These are phyloP conservation scores for Coelastrella sp. DNA, from an alignment of 139 green algal genomes.

Conservation along the genomic window DNA sequence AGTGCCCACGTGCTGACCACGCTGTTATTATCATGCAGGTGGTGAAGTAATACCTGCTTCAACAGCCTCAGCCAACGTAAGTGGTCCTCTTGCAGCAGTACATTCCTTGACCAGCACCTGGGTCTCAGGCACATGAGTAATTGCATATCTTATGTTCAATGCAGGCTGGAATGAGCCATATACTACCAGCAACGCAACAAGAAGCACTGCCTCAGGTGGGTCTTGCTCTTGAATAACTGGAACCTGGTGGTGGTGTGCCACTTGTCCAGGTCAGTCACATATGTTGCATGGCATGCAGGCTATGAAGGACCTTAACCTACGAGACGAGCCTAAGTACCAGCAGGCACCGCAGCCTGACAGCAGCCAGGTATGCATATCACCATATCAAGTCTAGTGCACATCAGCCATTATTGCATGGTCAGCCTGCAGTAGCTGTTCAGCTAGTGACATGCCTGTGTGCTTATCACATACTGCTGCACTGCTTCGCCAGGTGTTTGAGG, in stretches of 20 bases:
- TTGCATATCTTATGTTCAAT: neutral
- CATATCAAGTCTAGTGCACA: neutral
- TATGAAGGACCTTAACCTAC: conserved; percentile 47
- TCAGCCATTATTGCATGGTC: too few species aligned
- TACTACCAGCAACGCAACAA: conserved; percentile 30
- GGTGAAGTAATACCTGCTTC: conserved; percentile 44
- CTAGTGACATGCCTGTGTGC: neutral
- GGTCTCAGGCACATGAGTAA: neutral
- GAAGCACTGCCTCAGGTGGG: conserved; percentile 46
- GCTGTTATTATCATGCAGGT: neutral
- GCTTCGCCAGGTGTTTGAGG: conserved; percentile 42
- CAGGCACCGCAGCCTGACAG: conserved; percentile 41
- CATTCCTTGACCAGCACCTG: neutral
- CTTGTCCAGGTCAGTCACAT: conserved; percentile 7
- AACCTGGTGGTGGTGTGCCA: neutral
- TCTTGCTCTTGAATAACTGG: too few species aligned
- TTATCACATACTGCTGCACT: neutral
- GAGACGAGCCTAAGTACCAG: conserved; percentile 33
- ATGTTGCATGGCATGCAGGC: conserved; percentile 26
- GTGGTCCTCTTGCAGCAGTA: neutral
- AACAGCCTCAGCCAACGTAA: conserved; percentile 31
- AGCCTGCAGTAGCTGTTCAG: too few species aligned
- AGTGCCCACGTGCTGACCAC: neutral
- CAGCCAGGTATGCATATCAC: conserved; percentile 35
- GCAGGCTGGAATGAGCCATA: conserved; percentile 48